Evolutionary conservation across 177 flowering plant species (phyloP), one percentile per base, ranked within the genome.

Genomic region (Vitis hybrid): DNA sequence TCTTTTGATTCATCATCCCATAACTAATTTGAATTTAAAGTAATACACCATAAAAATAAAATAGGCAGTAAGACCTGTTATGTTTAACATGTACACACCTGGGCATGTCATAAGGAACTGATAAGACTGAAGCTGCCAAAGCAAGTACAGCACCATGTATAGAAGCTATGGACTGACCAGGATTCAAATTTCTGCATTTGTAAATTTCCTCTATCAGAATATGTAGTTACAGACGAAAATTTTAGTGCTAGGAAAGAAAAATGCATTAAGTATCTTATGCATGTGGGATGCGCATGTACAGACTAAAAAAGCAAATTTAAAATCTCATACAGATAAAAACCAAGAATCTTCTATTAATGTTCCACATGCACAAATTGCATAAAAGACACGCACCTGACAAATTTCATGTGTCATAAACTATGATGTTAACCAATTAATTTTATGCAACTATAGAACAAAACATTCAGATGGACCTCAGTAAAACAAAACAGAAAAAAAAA

Each of bases 31-130:
- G 9, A 48, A 15, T 2, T 2, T 2, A 26, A 15, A 15, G 15
- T 66, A 50, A 16, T 26, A 15, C 12, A 65, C 12, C 22, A 54
- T 3, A 20, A 20, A 69, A 54, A 19, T 16, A 19, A 62, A 63
- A 18, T 9, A 54, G 3, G 45, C 34, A 4, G 55, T 48, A 56
- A 31, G 31, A 20, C 14, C 62, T 19, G 34, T 26, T 58, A 29
- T 63, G 31, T 22, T 16, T 12, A 19, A 71, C 19, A 26, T 16
- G 11, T 3, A 34, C 75, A 71, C 71, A 95, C 99, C 99, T 91
- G 71, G 99, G 96, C 91, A 95, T 95, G 75, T 95, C 99, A 75
- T 95, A 93, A 45, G 99, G 98, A 67, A 92, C 94, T 45, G 99
- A 95, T 61, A 95, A 75, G 16, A 91, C 94, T 65, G 90, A 90